Conservation (phyloP, 768 basidiomycete species). For the Phaeolepiota aurea region DNA sequence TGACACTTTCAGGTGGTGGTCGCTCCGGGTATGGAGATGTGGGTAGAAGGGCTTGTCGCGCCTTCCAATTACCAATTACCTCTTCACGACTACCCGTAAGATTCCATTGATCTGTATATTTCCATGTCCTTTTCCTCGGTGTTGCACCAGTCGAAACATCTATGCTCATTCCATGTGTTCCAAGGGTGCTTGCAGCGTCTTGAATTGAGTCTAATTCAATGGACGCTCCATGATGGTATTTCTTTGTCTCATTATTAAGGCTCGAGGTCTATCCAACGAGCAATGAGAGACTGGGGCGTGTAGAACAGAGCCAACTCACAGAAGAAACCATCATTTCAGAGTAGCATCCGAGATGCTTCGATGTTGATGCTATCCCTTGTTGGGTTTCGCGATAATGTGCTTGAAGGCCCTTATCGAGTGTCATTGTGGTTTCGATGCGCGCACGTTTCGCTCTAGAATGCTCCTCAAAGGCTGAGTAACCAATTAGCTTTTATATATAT, state of each 20-base stretch:
- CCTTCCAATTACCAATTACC: conserved; percentile 43
- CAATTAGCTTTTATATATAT: conserved; percentile 1
- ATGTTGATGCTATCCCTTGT: conserved; percentile 39
- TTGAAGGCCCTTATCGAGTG: conserved; percentile 40
- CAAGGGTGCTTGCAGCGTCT: conserved; percentile 39
- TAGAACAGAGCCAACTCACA: conserved; percentile 26
- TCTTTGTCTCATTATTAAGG: conserved; percentile 29
- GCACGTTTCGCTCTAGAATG: conserved; percentile 58
- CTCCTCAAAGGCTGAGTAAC: conserved; percentile 48
- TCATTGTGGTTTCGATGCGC: conserved; percentile 49
- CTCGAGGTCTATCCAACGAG: conserved; percentile 27
- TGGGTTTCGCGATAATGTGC: conserved; percentile 45
- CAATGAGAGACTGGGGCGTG: conserved; percentile 2
- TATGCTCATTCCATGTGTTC: conserved; percentile 49
- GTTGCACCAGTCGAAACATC: conserved; percentile 68
- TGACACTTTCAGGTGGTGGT: neutral
- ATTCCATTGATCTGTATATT: conserved; percentile 65
- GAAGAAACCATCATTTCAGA: conserved; percentile 33
- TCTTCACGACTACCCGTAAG: conserved; percentile 56
- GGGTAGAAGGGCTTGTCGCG: conserved; percentile 7
- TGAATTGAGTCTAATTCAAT: conserved; percentile 40
- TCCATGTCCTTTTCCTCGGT: conserved; percentile 68
- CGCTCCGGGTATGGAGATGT: conserved; percentile 9
- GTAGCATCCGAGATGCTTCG: conserved; percentile 36
- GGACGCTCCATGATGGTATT: conserved; percentile 33